Evolutionary conservation across 2,329 filamentous ascomycete species (phyloP).

Genomic region (Nemania sp.): DNA sequence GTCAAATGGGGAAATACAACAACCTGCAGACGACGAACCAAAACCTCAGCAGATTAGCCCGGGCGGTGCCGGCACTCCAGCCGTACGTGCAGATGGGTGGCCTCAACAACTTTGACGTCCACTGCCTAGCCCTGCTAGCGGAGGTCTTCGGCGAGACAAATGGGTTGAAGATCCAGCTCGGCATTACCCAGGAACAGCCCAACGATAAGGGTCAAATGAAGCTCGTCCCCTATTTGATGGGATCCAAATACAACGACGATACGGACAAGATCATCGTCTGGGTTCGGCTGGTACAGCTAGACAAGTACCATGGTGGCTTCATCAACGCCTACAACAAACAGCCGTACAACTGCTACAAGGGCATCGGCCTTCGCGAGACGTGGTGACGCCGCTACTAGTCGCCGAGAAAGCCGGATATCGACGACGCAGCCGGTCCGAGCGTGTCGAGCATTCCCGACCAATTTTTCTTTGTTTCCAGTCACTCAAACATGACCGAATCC

Average conservation of each 20-base stretch:
- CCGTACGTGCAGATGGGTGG: not conserved
- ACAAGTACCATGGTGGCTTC: not conserved
- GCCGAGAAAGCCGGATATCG: not conserved
- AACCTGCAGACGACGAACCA: not conserved
- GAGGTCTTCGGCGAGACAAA: conserved; percentile 13
- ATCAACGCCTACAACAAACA: conserved; percentile 3
- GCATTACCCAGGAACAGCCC: conserved; percentile 15
- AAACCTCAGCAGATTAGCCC: not conserved
- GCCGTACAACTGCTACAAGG: conserved; percentile 19
- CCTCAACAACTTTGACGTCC: conserved; percentile 13
- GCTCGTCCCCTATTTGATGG: conserved; percentile 3
- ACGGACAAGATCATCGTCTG: conserved; percentile 21
- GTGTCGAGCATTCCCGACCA: not conserved
- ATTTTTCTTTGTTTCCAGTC: conserved; percentile 1
- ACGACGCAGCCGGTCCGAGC: not conserved
- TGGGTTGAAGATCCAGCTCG: conserved; percentile 20
- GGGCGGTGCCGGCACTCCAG: not conserved
- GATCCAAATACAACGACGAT: conserved; percentile 6
- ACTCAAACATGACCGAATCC: not conserved
- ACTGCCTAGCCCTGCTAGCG: conserved; percentile 1
- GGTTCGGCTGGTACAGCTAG: conserved; percentile 1
- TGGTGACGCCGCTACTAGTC: too few relatives aligned
- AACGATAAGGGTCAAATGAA: not conserved
- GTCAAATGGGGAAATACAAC: not conserved
- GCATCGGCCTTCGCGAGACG: not conserved